Percentiles rank a stretch among this genome's conserved stretches.
phyloP scores from a whole-genome alignment of 768 basidiomycete species.

The Xerocomellus chrysenteron region DNA sequence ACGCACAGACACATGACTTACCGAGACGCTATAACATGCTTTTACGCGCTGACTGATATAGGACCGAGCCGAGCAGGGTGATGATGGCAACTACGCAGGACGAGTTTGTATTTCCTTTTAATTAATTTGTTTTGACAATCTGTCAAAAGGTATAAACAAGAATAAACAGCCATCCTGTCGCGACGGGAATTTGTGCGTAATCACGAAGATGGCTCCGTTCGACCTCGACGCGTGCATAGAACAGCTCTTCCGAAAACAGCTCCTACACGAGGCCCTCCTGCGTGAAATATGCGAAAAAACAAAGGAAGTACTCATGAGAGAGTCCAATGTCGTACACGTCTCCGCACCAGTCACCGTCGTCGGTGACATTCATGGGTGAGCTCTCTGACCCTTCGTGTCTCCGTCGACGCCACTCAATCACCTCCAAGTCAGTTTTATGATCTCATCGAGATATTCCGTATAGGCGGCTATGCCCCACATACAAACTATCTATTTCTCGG shows the following conservation, averaged over 20 bases:
- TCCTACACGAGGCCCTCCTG: slow-evolving; percentile 90
- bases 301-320: slow-evolving; percentile 98
- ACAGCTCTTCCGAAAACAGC: slow-evolving; percentile 86
- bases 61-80: slow-evolving; percentile 5
- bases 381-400: slow-evolving; percentile 18
- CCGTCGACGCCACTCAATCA: slow-evolving; percentile 35
- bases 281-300: slow-evolving; percentile 99
- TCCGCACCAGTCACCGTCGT: slow-evolving; percentile 97
- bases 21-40: slow-evolving; percentile 12
- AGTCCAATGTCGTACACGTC: slow-evolving; percentile 98
- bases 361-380: slow-evolving; percentile 98
- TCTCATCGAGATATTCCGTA: slow-evolving; percentile 97
- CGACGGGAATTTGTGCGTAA: slow-evolving; percentile 5
- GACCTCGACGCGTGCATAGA: slow-evolving; percentile 97
- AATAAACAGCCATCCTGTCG: slow-evolving; percentile 16
- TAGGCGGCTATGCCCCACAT: slow-evolving; percentile 94
- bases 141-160: slow-evolving; percentile 10
- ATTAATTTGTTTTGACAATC: slow-evolving; percentile 13
- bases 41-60: slow-evolving; percentile 16
- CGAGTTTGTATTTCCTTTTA: slow-evolving; percentile 8
- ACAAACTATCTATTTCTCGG: slow-evolving; percentile 99
- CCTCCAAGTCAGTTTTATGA: slow-evolving; percentile 94
- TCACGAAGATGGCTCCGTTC: slow-evolving; percentile 53
- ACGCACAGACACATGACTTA: slow-evolving; percentile 10
- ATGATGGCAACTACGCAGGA: background rate